Conservation (phyloP, 768 basidiomycete species). For the Leccinum longicurvipes region DNA sequence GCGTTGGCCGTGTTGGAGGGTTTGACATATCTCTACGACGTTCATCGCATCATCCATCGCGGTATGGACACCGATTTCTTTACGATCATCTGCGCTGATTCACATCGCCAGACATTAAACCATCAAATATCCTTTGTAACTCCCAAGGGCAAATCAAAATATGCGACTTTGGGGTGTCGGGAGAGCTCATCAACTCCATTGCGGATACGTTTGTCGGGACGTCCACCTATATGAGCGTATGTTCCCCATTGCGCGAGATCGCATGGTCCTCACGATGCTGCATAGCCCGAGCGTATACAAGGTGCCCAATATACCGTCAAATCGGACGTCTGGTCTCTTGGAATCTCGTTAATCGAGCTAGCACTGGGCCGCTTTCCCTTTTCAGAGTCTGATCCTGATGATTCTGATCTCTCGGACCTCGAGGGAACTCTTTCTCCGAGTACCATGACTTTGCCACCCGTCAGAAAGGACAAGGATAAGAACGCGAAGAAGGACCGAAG, state of each 20-base stretch:
- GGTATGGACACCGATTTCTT: conserved; percentile 50
- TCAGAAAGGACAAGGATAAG: conserved; percentile 37
- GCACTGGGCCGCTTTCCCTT: conserved; percentile 98
- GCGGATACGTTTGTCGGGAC: conserved; percentile 99
- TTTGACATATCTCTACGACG: conserved; percentile 95
- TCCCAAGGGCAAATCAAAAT: conserved; percentile 97
- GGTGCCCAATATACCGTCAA: conserved; percentile 98
- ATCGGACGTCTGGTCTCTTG: conserved; percentile 98
- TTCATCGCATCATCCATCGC: conserved; percentile 96
- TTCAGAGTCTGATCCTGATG: conserved; percentile 73
- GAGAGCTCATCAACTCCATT: conserved; percentile 97
- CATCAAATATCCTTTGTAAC: conserved; percentile 95
- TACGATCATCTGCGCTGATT: conserved; percentile 15
- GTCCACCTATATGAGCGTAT: conserved; percentile 98
- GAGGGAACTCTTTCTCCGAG: conserved; percentile 79
- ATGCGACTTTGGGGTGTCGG: conserved; percentile 98
- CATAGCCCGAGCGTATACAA: conserved; percentile 97
- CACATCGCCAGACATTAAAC: conserved; percentile 82
- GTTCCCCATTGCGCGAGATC: conserved; percentile 29
- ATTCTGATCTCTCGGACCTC: conserved; percentile 73
- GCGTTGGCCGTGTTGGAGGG: conserved; percentile 95
- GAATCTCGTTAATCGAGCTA: conserved; percentile 94
- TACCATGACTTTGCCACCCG: conserved; percentile 43
- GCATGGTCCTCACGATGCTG: conserved; percentile 13
- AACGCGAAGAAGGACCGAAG: conserved; percentile 72